Percentiles rank a stretch among this genome's conserved stretches.
phyloP scores from a whole-genome alignment of 192 early-diverging fungal genomes.

The Coemansia sp. region DNA sequence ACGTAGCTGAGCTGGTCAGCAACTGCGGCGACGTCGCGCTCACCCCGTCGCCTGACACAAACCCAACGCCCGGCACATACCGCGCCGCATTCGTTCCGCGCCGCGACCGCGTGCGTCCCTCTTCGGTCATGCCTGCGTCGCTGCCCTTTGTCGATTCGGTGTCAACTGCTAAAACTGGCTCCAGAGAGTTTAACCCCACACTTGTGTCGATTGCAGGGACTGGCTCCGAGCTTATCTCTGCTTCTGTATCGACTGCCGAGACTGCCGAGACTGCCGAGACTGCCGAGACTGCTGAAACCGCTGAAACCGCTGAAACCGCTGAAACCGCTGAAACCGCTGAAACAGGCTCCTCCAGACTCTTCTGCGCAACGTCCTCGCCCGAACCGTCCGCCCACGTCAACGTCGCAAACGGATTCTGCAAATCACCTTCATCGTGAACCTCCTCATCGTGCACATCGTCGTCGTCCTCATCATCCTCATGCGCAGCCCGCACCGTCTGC shows the following conservation, averaged over 20 bases:
- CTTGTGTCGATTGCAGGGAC: too few relatives aligned
- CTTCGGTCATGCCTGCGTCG: background rate
- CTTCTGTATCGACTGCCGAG: too few relatives aligned
- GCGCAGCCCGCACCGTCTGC: background rate
- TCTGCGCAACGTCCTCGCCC: too few relatives aligned
- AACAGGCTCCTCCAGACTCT: background rate
- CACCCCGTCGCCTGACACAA: constrained; percentile 46
- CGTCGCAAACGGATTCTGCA: constrained; percentile 47
- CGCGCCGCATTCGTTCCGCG: constrained; percentile 45
- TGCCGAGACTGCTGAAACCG: too few relatives aligned
- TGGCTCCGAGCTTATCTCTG: too few relatives aligned
- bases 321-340: too few relatives aligned
- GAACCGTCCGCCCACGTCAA: constrained; percentile 20
- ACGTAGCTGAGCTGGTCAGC: constrained; percentile 4
- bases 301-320: too few relatives aligned
- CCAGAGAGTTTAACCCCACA: too few relatives aligned
- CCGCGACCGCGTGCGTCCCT: constrained; percentile 18
- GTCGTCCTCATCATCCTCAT: constrained; percentile 20
- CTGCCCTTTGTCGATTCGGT: too few relatives aligned
- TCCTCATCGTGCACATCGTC: background rate
- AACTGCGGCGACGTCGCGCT: constrained; percentile 47
- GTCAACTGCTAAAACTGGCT: too few relatives aligned
- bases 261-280: too few relatives aligned
- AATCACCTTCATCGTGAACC: constrained; percentile 15
- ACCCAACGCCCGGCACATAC: constrained; percentile 52